A percentile compares a stretch with the other conserved stretches of the same genome.
Conservation (phyloP, 2,329 filamentous ascomycete genomes). For the Didymella lethalis region DNA sequence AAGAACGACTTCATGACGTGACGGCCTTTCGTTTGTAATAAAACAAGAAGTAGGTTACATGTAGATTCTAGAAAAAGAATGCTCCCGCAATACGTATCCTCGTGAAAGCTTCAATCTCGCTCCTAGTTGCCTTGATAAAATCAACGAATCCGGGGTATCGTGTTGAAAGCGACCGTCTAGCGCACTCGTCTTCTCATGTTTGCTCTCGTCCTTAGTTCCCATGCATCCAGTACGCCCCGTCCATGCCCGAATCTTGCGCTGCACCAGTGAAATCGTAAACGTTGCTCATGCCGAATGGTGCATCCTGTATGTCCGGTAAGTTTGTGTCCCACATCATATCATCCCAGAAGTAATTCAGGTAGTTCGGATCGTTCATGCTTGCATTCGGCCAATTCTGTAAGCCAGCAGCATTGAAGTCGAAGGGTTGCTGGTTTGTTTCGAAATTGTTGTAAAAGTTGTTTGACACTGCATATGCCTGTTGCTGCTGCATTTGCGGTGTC, state of each 20-base stretch:
- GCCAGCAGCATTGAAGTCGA: constrained; percentile 40
- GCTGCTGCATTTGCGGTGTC: constrained; percentile 25
- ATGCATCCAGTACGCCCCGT: constrained; percentile 48
- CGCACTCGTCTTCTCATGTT: background rate
- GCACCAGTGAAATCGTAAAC: constrained; percentile 47
- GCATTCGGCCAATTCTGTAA: constrained; percentile 37
- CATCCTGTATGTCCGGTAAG: constrained; percentile 49
- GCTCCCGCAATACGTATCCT: too few species aligned
- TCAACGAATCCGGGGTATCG: constrained; percentile 11
- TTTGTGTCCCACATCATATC: constrained; percentile 55
- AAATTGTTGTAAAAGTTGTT: constrained; percentile 21
- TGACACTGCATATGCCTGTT: constrained; percentile 26
- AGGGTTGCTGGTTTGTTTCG: constrained; percentile 25
- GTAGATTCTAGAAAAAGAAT: background rate
- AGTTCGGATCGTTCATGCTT: constrained; percentile 37
- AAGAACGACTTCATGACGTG: background rate
- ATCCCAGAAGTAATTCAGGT: constrained; percentile 51
- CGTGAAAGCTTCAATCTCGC: background rate
- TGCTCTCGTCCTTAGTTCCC: constrained; percentile 35
- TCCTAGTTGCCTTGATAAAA: background rate
- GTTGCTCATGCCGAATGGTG: constrained; percentile 44
- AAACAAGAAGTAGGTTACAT: background rate
- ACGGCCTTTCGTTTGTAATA: background rate
- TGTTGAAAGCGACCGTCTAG: constrained; percentile 10
- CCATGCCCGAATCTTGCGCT: constrained; percentile 44